Evolutionary conservation across 257 asterid species (phyloP), one percentile per base, ranked within the genome.

Genomic region (Prunella vulgaris): DNA sequence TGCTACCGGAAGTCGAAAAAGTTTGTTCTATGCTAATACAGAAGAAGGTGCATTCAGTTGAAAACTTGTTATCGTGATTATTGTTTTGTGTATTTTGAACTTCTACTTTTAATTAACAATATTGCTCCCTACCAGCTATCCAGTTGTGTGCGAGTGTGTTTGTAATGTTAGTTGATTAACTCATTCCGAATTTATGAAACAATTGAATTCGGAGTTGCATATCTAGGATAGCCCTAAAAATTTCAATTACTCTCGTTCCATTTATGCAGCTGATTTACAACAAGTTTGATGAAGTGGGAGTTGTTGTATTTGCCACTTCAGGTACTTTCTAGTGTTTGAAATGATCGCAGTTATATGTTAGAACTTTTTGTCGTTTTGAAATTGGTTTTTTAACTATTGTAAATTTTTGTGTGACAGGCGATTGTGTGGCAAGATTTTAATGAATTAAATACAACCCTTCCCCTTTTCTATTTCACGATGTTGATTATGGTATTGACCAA

Each of bases 281-380:
- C 79, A 89, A 83, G 81, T 71, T 46, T 54, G 99, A 93, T 72
- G 97, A 93, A 79, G 96, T 89, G 67, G 97, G 96, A 67, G 84
- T 86, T 57, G 77, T 90, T 44, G 82, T 87, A 68, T 90, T 93
- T 75, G 97, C 96, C 44, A 86, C 96, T 71, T 74, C 85, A 81
- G 99, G 99, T 93, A 84, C 8, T 38, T 77, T 72, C 32, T 10
- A 15, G 22, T 42, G 5, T 69, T 46, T 66, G 61, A 67, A 10
- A 18, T 68, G 60, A 8, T 64, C 64, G 10, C 27, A 9, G 69
- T 63, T 53, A 27, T 48, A 3, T 37, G 7, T 58, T 66, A 14
- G 51, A 21, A 22, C 46, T 56, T 49, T n/a, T 12, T 18, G n/a
- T 35, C 32, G 2, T 25, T 72, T 71, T 72, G 62, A 10, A 15